phyloP scores from a whole-genome alignment of 192 early-diverging fungal genomes.

The Glomus cerebriforme region DNA sequence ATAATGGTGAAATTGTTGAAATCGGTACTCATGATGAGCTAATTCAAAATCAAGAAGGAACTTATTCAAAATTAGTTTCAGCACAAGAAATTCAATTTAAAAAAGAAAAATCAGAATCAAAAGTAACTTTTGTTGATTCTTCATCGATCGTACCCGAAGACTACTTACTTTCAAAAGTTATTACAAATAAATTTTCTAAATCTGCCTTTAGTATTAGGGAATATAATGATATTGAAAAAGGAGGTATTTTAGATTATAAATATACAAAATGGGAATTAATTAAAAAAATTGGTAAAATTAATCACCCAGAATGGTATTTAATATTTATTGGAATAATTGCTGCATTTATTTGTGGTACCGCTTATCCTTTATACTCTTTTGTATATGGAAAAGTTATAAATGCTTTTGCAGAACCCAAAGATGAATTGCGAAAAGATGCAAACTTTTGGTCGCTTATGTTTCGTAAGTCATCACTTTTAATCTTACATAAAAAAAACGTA shows the following conservation, averaged over 20 bases:
- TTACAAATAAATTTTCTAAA: background rate
- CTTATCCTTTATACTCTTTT: conserved; percentile 76
- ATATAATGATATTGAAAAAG: background rate
- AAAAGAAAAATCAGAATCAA: background rate
- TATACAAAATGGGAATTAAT: conserved; percentile 18
- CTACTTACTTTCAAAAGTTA: background rate
- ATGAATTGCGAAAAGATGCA: conserved; percentile 32
- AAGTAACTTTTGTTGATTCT: background rate
- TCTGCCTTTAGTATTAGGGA: background rate
- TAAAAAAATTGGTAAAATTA: background rate
- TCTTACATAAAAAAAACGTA: background rate
- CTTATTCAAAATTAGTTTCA: conserved; percentile 57
- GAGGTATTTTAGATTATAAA: background rate
- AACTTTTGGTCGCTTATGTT: conserved; percentile 54
- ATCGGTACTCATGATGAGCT: conserved; percentile 74
- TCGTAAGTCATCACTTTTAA: conserved; percentile 33
- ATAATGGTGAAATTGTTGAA: conserved; percentile 64
- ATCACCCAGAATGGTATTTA: background rate
- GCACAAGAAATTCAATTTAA: conserved; percentile 61
- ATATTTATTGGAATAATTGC: conserved; percentile 12
- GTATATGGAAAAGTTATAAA: conserved; percentile 51
- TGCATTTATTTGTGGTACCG: background rate
- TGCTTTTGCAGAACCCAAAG: too few species aligned
- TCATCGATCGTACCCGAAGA: background rate
- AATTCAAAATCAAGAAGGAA: conserved; percentile 48